Evolutionary conservation across 1,139 yeast species (phyloP).

Genomic region (Yamadazyma diddensiae): DNA sequence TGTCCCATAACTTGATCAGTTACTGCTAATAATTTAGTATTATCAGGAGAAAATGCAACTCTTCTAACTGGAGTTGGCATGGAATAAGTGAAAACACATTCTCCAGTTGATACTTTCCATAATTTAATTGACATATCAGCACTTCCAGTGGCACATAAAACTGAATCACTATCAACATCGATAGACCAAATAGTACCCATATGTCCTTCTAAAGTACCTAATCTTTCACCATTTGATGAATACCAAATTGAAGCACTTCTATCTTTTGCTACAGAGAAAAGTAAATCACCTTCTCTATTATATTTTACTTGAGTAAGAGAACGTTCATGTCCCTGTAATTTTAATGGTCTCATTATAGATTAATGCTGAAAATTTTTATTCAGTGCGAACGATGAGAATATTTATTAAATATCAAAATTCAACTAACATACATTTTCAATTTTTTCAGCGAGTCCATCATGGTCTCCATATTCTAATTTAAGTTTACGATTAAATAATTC

Average conservation of each 20-base stretch:
- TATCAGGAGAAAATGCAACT: conserved; percentile 81
- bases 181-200: conserved; percentile 95
- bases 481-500: conserved; percentile 71
- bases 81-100: conserved; percentile 70
- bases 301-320: conserved; percentile 88
- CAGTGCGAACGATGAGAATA: background rate
- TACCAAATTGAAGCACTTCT: conserved; percentile 88
- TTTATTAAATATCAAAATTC: background rate
- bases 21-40: conserved; percentile 66
- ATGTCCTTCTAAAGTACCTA: conserved; percentile 87
- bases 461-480: conserved; percentile 65
- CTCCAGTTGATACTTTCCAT: conserved; percentile 83
- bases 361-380: conserved; percentile 9
- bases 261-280: conserved; percentile 93
- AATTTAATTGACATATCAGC: conserved; percentile 85
- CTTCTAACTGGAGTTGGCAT: conserved; percentile 85
- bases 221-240: conserved; percentile 92
- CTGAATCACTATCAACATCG: conserved; percentile 72
- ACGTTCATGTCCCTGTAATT: conserved; percentile 80
- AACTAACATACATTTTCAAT: conserved; percentile 63
- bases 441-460: conserved; percentile 45
- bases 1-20: conserved; percentile 94
- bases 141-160: conserved; percentile 79
- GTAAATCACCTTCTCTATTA: conserved; percentile 91
- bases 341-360: conserved; percentile 45